These are phyloP conservation scores for Polygonum aviculare DNA, from an alignment of 148 eudicot genomes.

Conservation along the genomic window DNA sequence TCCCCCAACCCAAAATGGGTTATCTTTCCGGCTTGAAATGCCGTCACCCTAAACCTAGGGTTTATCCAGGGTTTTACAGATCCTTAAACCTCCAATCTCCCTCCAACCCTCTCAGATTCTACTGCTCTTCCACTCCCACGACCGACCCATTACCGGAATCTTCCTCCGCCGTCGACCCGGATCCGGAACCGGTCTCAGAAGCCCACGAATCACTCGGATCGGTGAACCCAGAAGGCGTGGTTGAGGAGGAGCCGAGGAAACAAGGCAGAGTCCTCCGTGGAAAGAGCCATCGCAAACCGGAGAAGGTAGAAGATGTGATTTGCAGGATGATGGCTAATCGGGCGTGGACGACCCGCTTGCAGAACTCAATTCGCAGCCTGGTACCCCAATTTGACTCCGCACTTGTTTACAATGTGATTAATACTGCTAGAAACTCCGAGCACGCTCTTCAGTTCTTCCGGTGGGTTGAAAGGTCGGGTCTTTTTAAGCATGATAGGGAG, in stretches of 20 bases:
- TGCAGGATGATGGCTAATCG: conserved; percentile 89
- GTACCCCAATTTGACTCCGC: conserved; percentile 55
- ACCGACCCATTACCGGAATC: conserved; percentile 17
- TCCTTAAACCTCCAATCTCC: conserved; percentile 10
- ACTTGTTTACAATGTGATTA: conserved; percentile 61
- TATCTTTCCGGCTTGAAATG: conserved; percentile 18
- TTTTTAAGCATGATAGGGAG: conserved; percentile 48
- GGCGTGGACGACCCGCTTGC: conserved; percentile 88
- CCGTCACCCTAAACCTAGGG: conserved; percentile 22
- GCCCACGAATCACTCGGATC: conserved; percentile 4
- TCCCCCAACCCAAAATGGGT: not conserved
- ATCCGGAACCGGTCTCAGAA: conserved; percentile 13
- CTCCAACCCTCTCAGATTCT: conserved; percentile 22
- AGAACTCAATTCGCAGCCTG: conserved; percentile 70
- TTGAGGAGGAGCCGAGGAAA: conserved; percentile 3
- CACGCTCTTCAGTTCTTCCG: conserved; percentile 86
- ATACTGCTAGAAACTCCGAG: conserved; percentile 43
- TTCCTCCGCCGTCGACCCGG: conserved; percentile 12
- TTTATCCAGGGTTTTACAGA: conserved; percentile 28
- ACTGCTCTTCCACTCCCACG: conserved; percentile 33
- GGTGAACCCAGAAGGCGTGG: conserved; percentile 13
- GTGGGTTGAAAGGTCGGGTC: conserved; percentile 72
- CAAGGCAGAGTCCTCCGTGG: conserved; percentile 27
- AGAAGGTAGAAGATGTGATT: conserved; percentile 56
- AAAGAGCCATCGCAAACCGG: conserved; percentile 38